phyloP scores from a whole-genome alignment of 176 grass and related monocot genomes.

The Aegilops tauschii region DNA sequence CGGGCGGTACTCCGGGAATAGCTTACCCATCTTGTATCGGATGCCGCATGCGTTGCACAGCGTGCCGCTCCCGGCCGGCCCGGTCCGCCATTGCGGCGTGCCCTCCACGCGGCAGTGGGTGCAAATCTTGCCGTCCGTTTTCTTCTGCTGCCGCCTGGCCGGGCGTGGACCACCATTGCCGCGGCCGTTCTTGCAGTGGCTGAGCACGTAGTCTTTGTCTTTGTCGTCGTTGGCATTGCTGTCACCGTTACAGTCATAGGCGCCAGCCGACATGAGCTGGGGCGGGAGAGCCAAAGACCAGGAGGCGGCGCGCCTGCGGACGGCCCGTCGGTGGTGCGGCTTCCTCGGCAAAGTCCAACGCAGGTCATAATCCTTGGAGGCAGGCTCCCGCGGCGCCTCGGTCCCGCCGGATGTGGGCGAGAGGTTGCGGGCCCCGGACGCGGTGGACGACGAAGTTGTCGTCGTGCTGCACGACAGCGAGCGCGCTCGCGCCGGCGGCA shows the following conservation, averaged over 20 bases:
- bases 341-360: not conserved
- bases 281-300: not conserved
- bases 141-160: not conserved
- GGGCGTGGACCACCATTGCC: not conserved
- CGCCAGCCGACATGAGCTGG: not conserved
- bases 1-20: slow-evolving; percentile 47
- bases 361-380: not conserved
- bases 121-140: slow-evolving; percentile 12
- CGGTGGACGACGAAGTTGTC: not conserved
- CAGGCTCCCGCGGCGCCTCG: not conserved
- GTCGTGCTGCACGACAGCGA: not conserved
- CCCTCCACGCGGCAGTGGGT: slow-evolving; percentile 30
- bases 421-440: not conserved
- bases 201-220: not conserved
- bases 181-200: too few species aligned
- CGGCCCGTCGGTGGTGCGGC: not conserved
- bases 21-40: slow-evolving; percentile 14
- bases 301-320: not conserved
- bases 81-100: slow-evolving; percentile 67
- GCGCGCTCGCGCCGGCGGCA: not conserved
- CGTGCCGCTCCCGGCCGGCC: slow-evolving; percentile 43
- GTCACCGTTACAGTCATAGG: not conserved
- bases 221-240: not conserved
- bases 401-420: not conserved
- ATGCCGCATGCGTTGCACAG: slow-evolving; percentile 73